These are phyloP conservation scores for Jatropha multifida DNA, from an alignment of 441 rosid species.

Conservation along the genomic window DNA sequence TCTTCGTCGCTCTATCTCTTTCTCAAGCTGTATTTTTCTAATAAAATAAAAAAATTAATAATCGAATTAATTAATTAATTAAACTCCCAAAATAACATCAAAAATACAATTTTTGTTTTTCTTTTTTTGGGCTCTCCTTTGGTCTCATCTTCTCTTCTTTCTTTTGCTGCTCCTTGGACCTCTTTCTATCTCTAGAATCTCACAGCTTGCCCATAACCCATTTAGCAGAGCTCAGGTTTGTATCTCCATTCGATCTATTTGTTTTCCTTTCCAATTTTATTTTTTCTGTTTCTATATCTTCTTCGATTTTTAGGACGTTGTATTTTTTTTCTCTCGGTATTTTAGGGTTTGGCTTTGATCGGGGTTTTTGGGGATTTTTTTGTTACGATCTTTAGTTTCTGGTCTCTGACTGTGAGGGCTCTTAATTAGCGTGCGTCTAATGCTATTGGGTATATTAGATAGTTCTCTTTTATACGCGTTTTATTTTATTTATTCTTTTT, in stretches of 20 bases:
- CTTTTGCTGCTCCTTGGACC: conserved; percentile 32
- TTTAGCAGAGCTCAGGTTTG: conserved; percentile 43
- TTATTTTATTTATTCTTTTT: conserved; percentile 12
- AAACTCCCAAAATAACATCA: not conserved
- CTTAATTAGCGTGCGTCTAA: conserved; percentile 26
- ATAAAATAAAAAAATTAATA: not conserved
- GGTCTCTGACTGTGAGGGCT: conserved; percentile 10
- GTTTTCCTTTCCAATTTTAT: conserved; percentile 5
- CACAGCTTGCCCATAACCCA: conserved; percentile 35
- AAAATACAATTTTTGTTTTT: not conserved
- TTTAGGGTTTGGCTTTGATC: conserved; percentile 42
- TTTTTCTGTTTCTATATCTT: not conserved
- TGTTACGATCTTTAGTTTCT: conserved; percentile 28
- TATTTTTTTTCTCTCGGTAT: not conserved
- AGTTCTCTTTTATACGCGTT: conserved; percentile 5
- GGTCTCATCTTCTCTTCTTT: conserved; percentile 18
- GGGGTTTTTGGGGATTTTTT: conserved; percentile 37
- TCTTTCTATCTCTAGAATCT: conserved; percentile 39
- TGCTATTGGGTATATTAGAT: conserved; percentile 27
- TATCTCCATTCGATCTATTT: conserved; percentile 41
- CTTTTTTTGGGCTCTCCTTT: conserved; percentile 26
- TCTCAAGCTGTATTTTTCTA: not conserved
- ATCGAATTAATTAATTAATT: conserved; percentile 2
- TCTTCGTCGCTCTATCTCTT: not conserved
- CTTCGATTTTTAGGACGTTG: not conserved